A percentile compares a stretch with the other conserved stretches of the same genome.
Conservation (phyloP, 164 flowering plant genomes). For the Aristolochia contorta region DNA sequence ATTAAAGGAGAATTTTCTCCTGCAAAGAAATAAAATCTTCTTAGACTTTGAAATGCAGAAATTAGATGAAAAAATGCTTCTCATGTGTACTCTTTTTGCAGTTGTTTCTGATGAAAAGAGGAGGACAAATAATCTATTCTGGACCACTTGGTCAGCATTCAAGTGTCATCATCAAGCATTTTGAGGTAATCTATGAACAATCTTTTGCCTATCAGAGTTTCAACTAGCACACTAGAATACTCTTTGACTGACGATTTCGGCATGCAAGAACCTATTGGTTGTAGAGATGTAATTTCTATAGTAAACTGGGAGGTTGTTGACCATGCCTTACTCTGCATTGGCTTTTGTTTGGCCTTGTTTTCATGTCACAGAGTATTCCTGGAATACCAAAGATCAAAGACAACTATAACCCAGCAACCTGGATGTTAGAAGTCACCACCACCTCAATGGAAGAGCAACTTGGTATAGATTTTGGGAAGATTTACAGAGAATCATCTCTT, state of each 20-base stretch:
- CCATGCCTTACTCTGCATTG: no score
- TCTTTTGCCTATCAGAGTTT: no score
- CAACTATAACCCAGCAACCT: slow-evolving; percentile 73
- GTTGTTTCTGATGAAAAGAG: slow-evolving; percentile 50
- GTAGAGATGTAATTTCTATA: no score
- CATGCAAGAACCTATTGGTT: no score
- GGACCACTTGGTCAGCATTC: slow-evolving; percentile 61
- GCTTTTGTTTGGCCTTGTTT: background rate
- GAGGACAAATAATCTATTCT: slow-evolving; percentile 49
- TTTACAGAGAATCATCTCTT: slow-evolving; percentile 37
- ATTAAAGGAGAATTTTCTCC: no score
- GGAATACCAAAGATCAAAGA: slow-evolving; percentile 59
- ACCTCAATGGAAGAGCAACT: slow-evolving; percentile 48
- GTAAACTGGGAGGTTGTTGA: no score
- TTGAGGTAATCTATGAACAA: slow-evolving; percentile 32
- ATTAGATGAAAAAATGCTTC: no score
- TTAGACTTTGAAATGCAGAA: no score
- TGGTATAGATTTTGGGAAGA: slow-evolving; percentile 49
- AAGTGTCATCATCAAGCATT: slow-evolving; percentile 40
- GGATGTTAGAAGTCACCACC: slow-evolving; percentile 78
- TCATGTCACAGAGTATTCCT: slow-evolving; percentile 29
- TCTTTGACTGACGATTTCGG: no score
- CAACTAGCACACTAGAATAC: no score
- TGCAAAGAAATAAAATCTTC: no score
- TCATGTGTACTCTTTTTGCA: slow-evolving; percentile 13